These are phyloP conservation scores for Colletotrichum liaoningense DNA, from an alignment of 2,329 filamentous ascomycete genomes.

Conservation along the genomic window DNA sequence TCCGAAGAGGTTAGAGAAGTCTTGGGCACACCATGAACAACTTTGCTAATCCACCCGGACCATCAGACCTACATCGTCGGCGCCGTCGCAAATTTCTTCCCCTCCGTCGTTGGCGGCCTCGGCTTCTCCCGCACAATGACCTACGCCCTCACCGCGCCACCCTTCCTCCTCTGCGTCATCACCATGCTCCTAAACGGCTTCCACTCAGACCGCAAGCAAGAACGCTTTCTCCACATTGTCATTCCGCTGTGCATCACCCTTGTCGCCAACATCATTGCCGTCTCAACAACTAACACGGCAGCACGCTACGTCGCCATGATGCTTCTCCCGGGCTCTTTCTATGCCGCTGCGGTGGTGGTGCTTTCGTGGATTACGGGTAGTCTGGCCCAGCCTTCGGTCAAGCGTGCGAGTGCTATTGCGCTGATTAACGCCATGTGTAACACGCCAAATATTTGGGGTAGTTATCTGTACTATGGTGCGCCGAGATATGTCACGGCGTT, in stretches of 20 bases:
- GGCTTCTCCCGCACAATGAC: conserved; percentile 39
- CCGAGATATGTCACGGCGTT: conserved; percentile 43
- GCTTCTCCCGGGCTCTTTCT: conserved; percentile 50
- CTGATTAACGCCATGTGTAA: conserved; percentile 44
- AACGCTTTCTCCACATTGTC: conserved; percentile 76
- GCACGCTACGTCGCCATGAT: conserved; percentile 69
- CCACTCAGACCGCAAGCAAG: conserved; percentile 78
- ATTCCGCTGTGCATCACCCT: conserved; percentile 72
- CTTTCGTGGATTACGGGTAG: conserved; percentile 44
- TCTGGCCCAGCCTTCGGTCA: conserved; percentile 40
- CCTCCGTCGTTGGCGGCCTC: conserved; percentile 39
- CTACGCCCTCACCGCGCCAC: conserved; percentile 39
- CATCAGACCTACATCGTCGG: conserved; percentile 43
- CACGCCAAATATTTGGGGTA: conserved; percentile 44
- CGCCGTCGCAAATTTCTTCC: conserved; percentile 44
- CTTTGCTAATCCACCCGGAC: neutral
- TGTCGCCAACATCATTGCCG: conserved; percentile 74
- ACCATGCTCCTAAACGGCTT: conserved; percentile 53
- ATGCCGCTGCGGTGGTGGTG: conserved; percentile 41
- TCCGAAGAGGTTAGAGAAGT: neutral
- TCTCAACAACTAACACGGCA: conserved; percentile 67
- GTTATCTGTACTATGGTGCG: conserved; percentile 42
- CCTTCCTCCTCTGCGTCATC: conserved; percentile 63
- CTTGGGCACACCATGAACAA: too few relatives aligned
- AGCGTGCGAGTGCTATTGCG: conserved; percentile 43